Evolutionary conservation across 2,329 filamentous ascomycete species (phyloP).

Genomic region (Diaporthe capsici): DNA sequence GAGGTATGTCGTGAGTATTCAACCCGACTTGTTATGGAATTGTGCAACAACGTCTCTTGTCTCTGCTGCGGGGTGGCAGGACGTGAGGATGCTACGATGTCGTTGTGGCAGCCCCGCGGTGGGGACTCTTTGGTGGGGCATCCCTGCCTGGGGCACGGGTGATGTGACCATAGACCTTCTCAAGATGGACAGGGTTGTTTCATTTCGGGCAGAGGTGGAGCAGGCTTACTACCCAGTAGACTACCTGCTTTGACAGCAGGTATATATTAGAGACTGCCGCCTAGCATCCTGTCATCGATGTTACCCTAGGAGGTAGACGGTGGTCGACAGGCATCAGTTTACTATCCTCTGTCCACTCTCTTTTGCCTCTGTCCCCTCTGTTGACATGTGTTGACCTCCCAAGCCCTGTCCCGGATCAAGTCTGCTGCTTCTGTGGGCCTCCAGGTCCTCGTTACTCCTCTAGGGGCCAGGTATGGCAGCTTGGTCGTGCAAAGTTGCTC

Average conservation of each 20-base stretch:
- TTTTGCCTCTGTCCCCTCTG: not conserved
- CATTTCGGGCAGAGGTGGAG: not conserved
- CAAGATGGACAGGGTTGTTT: not conserved
- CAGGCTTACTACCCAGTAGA: not conserved
- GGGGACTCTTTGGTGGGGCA: slow-evolving; percentile 1
- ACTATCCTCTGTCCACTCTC: not conserved
- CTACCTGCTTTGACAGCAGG: not conserved
- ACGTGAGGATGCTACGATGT: not conserved
- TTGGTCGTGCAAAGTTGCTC: not conserved
- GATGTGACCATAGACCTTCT: not conserved
- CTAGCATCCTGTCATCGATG: not conserved
- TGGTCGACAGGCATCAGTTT: not conserved
- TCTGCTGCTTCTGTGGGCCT: not conserved
- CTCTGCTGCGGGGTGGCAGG: not conserved
- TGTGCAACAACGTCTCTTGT: too few species aligned
- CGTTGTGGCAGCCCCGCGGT: slow-evolving; percentile 29
- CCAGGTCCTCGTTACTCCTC: not conserved
- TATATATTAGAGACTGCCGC: not conserved
- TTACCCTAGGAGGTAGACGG: not conserved
- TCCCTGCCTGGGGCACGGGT: not conserved
- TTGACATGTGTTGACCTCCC: not conserved
- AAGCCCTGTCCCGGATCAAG: not conserved
- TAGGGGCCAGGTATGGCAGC: not conserved
- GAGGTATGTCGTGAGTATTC: not conserved
- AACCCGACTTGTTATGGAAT: not conserved